Evolutionary conservation across 179 eudicot genomes (phyloP).

Genomic region (Gypsophila paniculata): DNA sequence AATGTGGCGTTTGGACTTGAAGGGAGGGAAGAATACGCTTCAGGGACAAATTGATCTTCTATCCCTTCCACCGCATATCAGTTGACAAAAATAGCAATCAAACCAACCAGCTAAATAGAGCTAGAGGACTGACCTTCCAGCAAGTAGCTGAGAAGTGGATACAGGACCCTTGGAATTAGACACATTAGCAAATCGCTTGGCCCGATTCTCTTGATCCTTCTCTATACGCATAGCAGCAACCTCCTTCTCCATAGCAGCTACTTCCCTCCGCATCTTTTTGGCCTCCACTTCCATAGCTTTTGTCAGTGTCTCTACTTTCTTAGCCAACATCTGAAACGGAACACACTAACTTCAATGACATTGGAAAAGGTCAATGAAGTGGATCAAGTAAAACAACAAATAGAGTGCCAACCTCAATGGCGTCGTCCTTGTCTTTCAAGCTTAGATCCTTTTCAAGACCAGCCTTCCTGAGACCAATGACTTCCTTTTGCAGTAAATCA

Average conservation of each 20-base stretch:
- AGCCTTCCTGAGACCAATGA: slow-evolving; percentile 76
- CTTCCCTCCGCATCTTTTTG: slow-evolving; percentile 97
- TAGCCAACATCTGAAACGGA: slow-evolving; percentile 70
- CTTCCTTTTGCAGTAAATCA: slow-evolving; percentile 92
- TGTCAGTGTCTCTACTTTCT: slow-evolving; percentile 87
- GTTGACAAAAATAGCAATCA: background rate
- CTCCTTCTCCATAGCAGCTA: slow-evolving; percentile 97
- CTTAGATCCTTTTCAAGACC: slow-evolving; percentile 91
- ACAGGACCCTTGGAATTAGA: slow-evolving; percentile 32
- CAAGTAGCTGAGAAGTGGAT: slow-evolving; percentile 40
- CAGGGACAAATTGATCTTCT: too few species aligned
- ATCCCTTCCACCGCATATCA: background rate
- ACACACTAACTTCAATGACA: slow-evolving; percentile 15
- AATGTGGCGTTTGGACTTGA: too few species aligned
- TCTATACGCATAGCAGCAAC: slow-evolving; percentile 83
- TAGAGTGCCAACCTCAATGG: slow-evolving; percentile 62
- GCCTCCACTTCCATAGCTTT: slow-evolving; percentile 99
- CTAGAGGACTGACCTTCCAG: slow-evolving; percentile 37
- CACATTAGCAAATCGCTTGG: slow-evolving; percentile 32
- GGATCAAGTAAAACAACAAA: background rate
- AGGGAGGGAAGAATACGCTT: too few species aligned
- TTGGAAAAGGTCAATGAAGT: slow-evolving; percentile 4
- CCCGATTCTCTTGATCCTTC: slow-evolving; percentile 36
- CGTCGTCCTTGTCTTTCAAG: slow-evolving; percentile 95
- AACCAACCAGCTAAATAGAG: background rate